A percentile compares a stretch with the other conserved stretches of the same genome.
Conservation (phyloP, 108 stramenopile genomes). For the Pelagomonas calceolata region DNA sequence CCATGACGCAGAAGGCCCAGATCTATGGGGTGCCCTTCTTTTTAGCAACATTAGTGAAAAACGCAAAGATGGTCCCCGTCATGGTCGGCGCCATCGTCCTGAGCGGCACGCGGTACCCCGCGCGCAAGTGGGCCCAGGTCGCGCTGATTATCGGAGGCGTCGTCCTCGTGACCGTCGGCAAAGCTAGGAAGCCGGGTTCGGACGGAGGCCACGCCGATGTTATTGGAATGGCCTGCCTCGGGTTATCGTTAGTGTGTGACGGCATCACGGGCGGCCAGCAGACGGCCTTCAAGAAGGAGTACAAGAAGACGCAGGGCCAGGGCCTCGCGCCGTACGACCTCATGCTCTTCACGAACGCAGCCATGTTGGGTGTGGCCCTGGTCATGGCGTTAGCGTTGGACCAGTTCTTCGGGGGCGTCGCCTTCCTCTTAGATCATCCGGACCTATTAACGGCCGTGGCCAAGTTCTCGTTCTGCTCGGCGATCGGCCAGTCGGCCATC, state of each 20-base stretch:
- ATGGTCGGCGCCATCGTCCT: slow-evolving; percentile 72
- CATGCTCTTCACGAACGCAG: slow-evolving; percentile 85
- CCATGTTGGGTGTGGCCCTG: slow-evolving; percentile 67
- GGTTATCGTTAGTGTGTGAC: slow-evolving; percentile 63
- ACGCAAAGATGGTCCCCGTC: slow-evolving; percentile 86
- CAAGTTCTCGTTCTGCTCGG: slow-evolving; percentile 81
- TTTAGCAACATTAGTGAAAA: slow-evolving; percentile 74
- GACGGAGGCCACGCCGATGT: slow-evolving; percentile 21
- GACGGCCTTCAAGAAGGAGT: slow-evolving; percentile 71
- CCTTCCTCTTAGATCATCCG: slow-evolving; percentile 67
- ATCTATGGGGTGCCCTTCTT: slow-evolving; percentile 74
- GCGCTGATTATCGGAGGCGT: slow-evolving; percentile 78
- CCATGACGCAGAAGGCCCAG: slow-evolving; percentile 70
- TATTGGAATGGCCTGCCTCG: slow-evolving; percentile 68
- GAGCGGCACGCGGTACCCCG: slow-evolving; percentile 67
- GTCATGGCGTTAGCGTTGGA: slow-evolving; percentile 59
- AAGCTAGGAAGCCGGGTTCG: slow-evolving; percentile 61
- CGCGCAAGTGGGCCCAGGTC: slow-evolving; percentile 75
- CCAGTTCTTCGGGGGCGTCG: slow-evolving; percentile 57
- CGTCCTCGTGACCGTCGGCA: slow-evolving; percentile 74
- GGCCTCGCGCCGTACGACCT: slow-evolving; percentile 76
- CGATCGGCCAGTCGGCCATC: slow-evolving; percentile 95
- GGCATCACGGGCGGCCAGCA: slow-evolving; percentile 82
- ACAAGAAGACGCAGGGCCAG: slow-evolving; percentile 70
- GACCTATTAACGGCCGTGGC: slow-evolving; percentile 69